These are phyloP conservation scores for Ganoderma sinense DNA, from an alignment of 1,284 basidiomycete genomes.

Conservation along the genomic window DNA sequence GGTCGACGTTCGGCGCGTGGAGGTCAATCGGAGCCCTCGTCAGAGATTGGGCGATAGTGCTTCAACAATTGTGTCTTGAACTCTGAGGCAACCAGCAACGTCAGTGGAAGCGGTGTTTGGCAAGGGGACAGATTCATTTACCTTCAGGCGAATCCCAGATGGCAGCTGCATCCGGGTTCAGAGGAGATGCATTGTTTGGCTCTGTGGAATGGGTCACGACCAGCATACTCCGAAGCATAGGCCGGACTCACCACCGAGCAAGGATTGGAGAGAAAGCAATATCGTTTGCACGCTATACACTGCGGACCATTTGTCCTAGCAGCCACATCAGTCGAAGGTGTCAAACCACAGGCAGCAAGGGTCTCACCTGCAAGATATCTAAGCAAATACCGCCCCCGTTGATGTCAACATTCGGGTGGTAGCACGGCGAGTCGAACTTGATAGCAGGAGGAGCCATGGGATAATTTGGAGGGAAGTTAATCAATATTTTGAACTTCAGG, in stretches of 20 bases:
- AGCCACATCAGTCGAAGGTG: background rate
- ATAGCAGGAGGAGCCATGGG: constrained; percentile 84
- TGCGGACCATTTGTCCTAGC: constrained; percentile 89
- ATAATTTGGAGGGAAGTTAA: constrained; percentile 84
- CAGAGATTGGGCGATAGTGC: constrained; percentile 70
- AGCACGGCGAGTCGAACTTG: constrained; percentile 85
- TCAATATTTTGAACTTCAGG: constrained; percentile 80
- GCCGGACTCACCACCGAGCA: constrained; percentile 74
- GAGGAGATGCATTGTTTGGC: constrained; percentile 88
- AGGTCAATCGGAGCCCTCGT: constrained; percentile 48
- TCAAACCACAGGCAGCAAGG: background rate
- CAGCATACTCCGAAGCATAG: background rate
- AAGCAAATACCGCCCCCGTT: constrained; percentile 83
- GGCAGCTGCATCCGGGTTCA: constrained; percentile 83
- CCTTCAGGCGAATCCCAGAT: constrained; percentile 78
- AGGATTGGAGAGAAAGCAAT: constrained; percentile 83
- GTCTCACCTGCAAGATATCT: constrained; percentile 77
- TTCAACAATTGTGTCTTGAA: constrained; percentile 79
- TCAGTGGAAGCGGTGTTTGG: background rate
- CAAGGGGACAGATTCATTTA: constrained; percentile 38
- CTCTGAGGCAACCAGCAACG: constrained; percentile 45
- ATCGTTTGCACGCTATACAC: constrained; percentile 91
- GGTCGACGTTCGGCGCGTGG: background rate
- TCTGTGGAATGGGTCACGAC: constrained; percentile 53
- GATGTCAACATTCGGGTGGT: constrained; percentile 87